phyloP scores from a whole-genome alignment of 768 basidiomycete species.

The Termitomyces sp. region DNA sequence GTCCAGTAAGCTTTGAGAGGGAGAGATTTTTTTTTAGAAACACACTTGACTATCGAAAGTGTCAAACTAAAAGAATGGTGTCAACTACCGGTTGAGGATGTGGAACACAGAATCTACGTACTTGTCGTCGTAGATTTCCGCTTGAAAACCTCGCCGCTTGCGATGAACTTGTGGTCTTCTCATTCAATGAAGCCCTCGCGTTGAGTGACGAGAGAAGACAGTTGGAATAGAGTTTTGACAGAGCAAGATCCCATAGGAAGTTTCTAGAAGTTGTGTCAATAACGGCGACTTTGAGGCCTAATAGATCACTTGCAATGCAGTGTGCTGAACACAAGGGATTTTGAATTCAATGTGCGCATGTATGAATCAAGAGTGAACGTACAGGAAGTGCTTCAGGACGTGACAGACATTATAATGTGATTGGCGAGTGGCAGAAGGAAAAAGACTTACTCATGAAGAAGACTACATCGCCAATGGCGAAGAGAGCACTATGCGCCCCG shows the following conservation, averaged over 20 bases:
- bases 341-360: too few relatives aligned
- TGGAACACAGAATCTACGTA: neutral
- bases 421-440: neutral
- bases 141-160: too few relatives aligned
- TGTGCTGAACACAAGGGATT: constrained; percentile 28
- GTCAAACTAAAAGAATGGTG: neutral
- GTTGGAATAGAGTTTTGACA: constrained; percentile 47
- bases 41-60: constrained; percentile 1
- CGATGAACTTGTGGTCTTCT: constrained; percentile 11
- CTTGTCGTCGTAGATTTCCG: neutral
- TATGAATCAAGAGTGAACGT: constrained; percentile 3
- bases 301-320: constrained; percentile 35
- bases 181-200: constrained; percentile 33
- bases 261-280: constrained; percentile 25
- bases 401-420: neutral
- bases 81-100: too few relatives aligned
- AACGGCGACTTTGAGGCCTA: neutral
- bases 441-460: constrained; percentile 39
- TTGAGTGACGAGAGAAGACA: constrained; percentile 47
- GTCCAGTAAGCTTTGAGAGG: neutral
- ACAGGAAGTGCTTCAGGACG: constrained; percentile 31
- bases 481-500: constrained; percentile 27
- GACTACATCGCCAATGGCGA: constrained; percentile 40
- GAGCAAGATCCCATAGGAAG: constrained; percentile 46
- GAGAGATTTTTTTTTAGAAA: neutral